Base-by-base conservation (phyloP, 2,329 filamentous ascomycete genomes). In the Aspergillus sp. region DNA sequence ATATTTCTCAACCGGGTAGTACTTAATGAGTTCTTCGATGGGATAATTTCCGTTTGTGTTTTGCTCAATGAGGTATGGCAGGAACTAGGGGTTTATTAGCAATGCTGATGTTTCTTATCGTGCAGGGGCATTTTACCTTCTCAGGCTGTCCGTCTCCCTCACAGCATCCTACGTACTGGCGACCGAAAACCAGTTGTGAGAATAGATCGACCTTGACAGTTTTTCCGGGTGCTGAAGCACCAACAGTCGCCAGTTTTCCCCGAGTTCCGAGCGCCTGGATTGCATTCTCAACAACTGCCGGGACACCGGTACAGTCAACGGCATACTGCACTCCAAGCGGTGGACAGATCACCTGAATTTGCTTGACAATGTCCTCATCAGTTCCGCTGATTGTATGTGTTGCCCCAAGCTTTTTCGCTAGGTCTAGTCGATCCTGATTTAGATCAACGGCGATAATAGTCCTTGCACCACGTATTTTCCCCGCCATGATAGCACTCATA, bases 41-140 rank as follows among this genome's bases (percentile, higher is more conserved):
- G 81, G 81, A 57, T 84, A 82, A 61, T 73, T 78, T 9, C 81
- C 81, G 57, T 80, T 72, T 3, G 71, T 65, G 61, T 81, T 80
- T 78, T 81, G 81, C 55, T 79, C 67, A n/a, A 84, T 80, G 75
- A 83, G 73, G 65, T 79, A 73, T 0, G 82, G 81, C 12, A 84
- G 39, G 52, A 64, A 62, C 61, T 64, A 28, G 19, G 13, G 43
- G 8, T 6, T 17, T 21, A 10, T 61, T 39, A 57, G 59, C 10
- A 10, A 19, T 9, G 13, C 30, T 30, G 45, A 47, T n/a, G 6
- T 4, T 3, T 36, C 12, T 32, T 23, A 9, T 43, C n/a, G 38
- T 7, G 52, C 15, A 13, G 6, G n/a, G 32, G 5, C 23, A 21
- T 32, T 25, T 48, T 63, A 67, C 59, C 60, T 65, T 52, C 8